Evolutionary conservation across 768 basidiomycete species (phyloP), one percentile per base, ranked within the genome.

Genomic region (Chalciporus piperatus): DNA sequence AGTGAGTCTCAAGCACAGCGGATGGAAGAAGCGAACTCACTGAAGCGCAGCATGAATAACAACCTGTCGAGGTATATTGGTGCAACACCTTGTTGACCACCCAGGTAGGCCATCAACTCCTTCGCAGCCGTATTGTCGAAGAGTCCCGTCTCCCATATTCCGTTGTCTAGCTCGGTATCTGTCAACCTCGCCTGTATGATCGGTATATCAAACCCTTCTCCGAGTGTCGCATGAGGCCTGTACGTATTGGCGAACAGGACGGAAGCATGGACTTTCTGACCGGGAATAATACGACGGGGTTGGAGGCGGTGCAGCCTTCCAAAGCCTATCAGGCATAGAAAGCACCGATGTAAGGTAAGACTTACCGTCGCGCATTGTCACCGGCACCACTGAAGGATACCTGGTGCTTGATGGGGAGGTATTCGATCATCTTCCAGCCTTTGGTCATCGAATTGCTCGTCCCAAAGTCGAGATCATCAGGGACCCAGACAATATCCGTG

Each of bases 281-380:
- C 58, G 10, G 63, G 64, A 38, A 65, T 57, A 13, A 65, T 66
- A 37, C 64, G 64, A 35, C 63, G 63, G 10, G 63, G 60, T 32
- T 60, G 58, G 19, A 41, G 2, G 33, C 33, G 47, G 45, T 64
- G 63, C 37, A 14, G 23, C 6, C 63, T 65, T 25, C 12, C 20
- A 37, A 14, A n/a, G 11, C 17, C 23, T 17, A 33, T 62, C 9
- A 50, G 33, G 3, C 12, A 42, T 13, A 25, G 12, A 12, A 44
- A 45, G 7, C 11, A n/a, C n/a, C n/a, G n/a, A n/a, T n/a, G n/a
- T n/a, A n/a, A n/a, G n/a, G n/a, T n/a, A n/a, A n/a, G 14, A 4
- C 58, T 52, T 41, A 64, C 63, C 61, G 54, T 48, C 54, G 58
- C 16, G 23, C 23, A 37, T 58, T 17, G 6, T 63, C 56, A 0